Evolutionary conservation across 2,329 filamentous ascomycete genomes (phyloP).

Genomic region (Camillea tinctor): DNA sequence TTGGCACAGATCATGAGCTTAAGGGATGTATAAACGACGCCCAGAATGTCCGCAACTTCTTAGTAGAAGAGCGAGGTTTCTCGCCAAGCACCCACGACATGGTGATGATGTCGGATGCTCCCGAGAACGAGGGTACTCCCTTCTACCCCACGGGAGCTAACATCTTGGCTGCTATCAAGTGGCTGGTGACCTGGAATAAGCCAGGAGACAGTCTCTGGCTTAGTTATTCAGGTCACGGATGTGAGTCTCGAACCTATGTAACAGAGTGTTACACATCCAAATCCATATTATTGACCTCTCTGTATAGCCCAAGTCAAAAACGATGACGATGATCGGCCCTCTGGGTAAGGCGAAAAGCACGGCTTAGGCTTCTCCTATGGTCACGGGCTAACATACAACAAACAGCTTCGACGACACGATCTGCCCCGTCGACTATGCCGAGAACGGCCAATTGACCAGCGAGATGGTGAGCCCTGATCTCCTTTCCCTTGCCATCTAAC

Average conservation of each 20-base stretch:
- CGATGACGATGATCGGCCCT: slow-evolving; percentile 38
- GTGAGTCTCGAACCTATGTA: slow-evolving; percentile 20
- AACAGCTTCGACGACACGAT: slow-evolving; percentile 48
- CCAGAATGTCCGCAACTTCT: slow-evolving; percentile 36
- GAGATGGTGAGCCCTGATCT: slow-evolving; percentile 34
- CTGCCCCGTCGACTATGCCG: slow-evolving; percentile 51
- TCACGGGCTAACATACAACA: slow-evolving; percentile 4
- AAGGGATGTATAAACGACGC: slow-evolving; percentile 35
- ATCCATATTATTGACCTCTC: slow-evolving; percentile 2
- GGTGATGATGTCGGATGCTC: slow-evolving; percentile 36
- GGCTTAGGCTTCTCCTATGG: too few species aligned
- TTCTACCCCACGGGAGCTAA: slow-evolving; percentile 35
- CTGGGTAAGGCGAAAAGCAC: slow-evolving; percentile 25
- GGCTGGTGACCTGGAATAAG: slow-evolving; percentile 50
- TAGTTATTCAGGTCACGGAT: slow-evolving; percentile 60
- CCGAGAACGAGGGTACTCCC: slow-evolving; percentile 33
- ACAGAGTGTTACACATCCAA: background rate
- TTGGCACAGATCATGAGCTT: slow-evolving; percentile 20
- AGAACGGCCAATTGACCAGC: slow-evolving; percentile 52
- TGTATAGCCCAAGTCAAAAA: slow-evolving; percentile 43
- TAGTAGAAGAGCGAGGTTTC: slow-evolving; percentile 38
- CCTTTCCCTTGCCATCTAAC: too few species aligned
- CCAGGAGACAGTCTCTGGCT: slow-evolving; percentile 53
- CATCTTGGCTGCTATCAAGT: slow-evolving; percentile 51
- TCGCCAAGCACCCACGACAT: slow-evolving; percentile 32